Conservation (phyloP, 805 yeast genomes). For the Dipodascopsis uninucleata region DNA sequence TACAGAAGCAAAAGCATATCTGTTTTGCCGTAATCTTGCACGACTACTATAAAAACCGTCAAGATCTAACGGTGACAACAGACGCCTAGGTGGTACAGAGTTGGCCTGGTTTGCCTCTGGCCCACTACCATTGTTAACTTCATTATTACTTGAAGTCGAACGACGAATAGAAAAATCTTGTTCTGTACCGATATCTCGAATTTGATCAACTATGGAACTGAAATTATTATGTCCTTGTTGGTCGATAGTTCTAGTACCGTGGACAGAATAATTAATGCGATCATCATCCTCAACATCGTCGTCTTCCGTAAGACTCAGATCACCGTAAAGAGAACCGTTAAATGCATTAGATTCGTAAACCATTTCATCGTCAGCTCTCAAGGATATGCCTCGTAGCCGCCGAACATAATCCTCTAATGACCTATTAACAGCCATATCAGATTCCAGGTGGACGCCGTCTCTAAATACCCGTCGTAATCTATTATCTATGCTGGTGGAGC, state of each 20-base stretch:
- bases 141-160: no score
- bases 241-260: background rate
- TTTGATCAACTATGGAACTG: constrained; percentile 16
- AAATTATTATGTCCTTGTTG: constrained; percentile 2
- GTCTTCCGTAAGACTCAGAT: no score
- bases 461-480: background rate
- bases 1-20: constrained; percentile 1
- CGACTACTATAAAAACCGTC: constrained; percentile 22
- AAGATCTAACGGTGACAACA: constrained; percentile 18
- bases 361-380: constrained; percentile 31
- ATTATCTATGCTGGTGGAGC: background rate
- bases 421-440: constrained; percentile 17
- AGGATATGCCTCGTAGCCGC: constrained; percentile 30
- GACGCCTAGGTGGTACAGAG: background rate
- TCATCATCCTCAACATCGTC: constrained; percentile 6
- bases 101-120: no score
- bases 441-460: constrained; percentile 4
- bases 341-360: constrained; percentile 4
- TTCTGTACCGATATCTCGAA: constrained; percentile 13
- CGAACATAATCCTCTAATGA: constrained; percentile 18
- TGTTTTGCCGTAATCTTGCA: constrained; percentile 16
- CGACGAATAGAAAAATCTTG: constrained; percentile 13
- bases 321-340: no score
- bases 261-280: background rate
- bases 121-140: background rate